These are phyloP conservation scores for Diversispora epigaea DNA, from an alignment of 192 early-diverging fungal species.

Conservation along the genomic window DNA sequence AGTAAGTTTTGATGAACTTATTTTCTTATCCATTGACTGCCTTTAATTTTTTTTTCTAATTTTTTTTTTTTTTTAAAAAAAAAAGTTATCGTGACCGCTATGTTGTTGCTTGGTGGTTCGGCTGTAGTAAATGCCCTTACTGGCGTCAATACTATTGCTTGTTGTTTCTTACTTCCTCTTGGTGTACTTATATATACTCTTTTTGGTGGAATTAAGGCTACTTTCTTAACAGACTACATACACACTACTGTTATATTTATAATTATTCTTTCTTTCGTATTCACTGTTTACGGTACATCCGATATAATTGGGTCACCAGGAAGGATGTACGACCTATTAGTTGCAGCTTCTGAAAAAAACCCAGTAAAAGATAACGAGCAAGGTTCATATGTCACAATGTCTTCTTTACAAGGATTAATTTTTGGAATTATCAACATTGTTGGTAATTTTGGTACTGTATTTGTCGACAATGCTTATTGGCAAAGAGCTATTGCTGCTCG, in stretches of 20 bases:
- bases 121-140: constrained; percentile 66
- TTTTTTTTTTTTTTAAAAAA: background rate
- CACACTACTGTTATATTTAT: constrained; percentile 70
- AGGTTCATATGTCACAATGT: constrained; percentile 66
- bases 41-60: background rate
- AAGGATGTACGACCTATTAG: constrained; percentile 68
- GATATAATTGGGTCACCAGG: constrained; percentile 62
- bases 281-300: constrained; percentile 64
- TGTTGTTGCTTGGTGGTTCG: constrained; percentile 69
- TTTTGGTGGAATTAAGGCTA: constrained; percentile 72
- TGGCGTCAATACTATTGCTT: constrained; percentile 63
- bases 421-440: constrained; percentile 76
- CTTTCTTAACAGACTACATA: constrained; percentile 71
- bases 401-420: constrained; percentile 62
- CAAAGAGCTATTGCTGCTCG: constrained; percentile 71
- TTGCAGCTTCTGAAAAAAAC: constrained; percentile 43
- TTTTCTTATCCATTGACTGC: no score
- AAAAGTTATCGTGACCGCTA: constrained; percentile 66
- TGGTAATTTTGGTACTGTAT: constrained; percentile 77
- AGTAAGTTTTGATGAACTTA: no score
- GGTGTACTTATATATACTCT: constrained; percentile 68
- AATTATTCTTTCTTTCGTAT: constrained; percentile 67
- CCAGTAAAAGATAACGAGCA: constrained; percentile 62
- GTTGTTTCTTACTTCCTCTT: constrained; percentile 65
- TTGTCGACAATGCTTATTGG: constrained; percentile 75